Conservation (phyloP, 345 rosid species). For the Turritis glabra region DNA sequence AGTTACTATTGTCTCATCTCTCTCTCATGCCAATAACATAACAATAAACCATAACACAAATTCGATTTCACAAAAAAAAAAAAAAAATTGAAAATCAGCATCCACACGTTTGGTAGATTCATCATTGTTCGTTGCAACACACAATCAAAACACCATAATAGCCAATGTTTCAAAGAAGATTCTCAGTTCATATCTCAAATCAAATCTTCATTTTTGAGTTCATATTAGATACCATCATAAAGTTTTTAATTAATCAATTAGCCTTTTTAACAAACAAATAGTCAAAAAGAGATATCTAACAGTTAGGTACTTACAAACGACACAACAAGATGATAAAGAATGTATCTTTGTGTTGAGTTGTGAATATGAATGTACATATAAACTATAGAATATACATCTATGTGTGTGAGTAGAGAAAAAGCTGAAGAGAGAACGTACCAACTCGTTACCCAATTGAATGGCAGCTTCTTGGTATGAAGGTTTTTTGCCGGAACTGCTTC, state of each 20-base stretch:
- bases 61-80: conserved; percentile 30
- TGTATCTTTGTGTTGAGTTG: neutral
- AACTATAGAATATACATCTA: neutral
- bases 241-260: neutral
- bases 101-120: conserved; percentile 33
- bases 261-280: neutral
- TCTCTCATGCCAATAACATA: conserved; percentile 49
- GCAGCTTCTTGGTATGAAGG: conserved; percentile 84
- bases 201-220: conserved; percentile 8
- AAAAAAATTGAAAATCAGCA: neutral
- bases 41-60: conserved; percentile 49
- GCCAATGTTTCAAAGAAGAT: conserved; percentile 23
- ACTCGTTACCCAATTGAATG: conserved; percentile 69
- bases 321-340: conserved; percentile 4
- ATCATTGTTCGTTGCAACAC: conserved; percentile 47
- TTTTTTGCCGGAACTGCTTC: conserved; percentile 83
- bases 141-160: conserved; percentile 23
- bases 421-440: conserved; percentile 48
- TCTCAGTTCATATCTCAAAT: conserved; percentile 13
- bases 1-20: conserved; percentile 42
- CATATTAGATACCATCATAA: neutral
- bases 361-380: neutral
- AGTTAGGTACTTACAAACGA: neutral
- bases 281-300: neutral
- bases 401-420: neutral